A percentile compares a stretch with the other conserved stretches of the same genome.
Evolutionary conservation across 768 basidiomycete genomes (phyloP).

Genomic region (Tricholoma sp.): DNA sequence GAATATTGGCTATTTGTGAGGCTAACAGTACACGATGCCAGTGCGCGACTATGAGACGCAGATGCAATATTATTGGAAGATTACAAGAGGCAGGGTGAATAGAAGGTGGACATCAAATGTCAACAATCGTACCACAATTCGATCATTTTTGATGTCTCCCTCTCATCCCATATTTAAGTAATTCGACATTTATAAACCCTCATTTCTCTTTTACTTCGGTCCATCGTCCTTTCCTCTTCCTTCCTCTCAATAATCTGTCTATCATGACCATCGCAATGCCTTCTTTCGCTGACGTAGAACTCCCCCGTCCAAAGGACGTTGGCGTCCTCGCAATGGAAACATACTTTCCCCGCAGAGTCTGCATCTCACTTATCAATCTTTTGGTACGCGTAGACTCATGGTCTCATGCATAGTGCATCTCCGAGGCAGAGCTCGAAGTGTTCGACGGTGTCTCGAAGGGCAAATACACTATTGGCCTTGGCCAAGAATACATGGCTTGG

Average conservation of each 20-base stretch:
- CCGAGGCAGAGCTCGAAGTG: constrained; percentile 88
- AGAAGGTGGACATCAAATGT: too few species aligned
- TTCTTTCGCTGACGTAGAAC: constrained; percentile 30
- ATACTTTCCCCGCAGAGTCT: constrained; percentile 89
- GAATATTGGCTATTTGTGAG: too few species aligned
- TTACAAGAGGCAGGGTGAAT: background rate
- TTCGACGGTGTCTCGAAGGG: constrained; percentile 93
- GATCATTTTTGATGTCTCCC: constrained; percentile 29
- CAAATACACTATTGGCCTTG: constrained; percentile 98
- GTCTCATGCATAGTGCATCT: constrained; percentile 67
- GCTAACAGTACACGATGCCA: too few species aligned
- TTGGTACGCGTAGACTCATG: constrained; percentile 4
- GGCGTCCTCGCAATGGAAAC: constrained; percentile 91
- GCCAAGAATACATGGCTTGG: constrained; percentile 98
- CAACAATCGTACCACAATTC: constrained; percentile 41
- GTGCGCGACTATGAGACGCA: too few species aligned
- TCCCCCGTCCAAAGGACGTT: constrained; percentile 81
- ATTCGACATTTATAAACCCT: constrained; percentile 6
- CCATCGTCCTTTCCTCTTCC: constrained; percentile 10
- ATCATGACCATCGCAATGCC: constrained; percentile 38
- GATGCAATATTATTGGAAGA: too few species aligned
- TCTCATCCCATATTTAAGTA: too few species aligned
- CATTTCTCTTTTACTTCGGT: too few species aligned
- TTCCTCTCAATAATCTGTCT: constrained; percentile 6
- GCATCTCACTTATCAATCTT: constrained; percentile 21